phyloP scores from a whole-genome alignment of 306 rosid genomes.

The Crotalaria pallida region DNA sequence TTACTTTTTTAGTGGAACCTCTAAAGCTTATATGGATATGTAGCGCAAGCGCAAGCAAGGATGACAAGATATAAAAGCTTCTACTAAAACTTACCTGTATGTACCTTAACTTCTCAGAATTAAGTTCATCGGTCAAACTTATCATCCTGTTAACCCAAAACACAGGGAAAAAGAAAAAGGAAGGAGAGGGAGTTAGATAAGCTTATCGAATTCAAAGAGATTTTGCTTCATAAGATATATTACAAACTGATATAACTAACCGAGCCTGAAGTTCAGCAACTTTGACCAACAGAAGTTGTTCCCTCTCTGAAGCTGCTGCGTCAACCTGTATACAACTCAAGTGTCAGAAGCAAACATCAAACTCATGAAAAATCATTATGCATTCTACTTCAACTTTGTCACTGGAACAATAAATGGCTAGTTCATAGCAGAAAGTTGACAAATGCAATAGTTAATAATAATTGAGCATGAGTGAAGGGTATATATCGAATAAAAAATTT shows the following conservation, averaged over 20 bases:
- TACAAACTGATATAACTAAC: constrained; percentile 35
- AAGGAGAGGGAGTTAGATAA: neutral
- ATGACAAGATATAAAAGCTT: neutral
- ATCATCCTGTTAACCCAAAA: constrained; percentile 52
- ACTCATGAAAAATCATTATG: neutral
- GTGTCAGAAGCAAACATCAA: neutral
- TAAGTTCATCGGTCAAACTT: constrained; percentile 71
- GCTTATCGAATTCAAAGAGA: constrained; percentile 10
- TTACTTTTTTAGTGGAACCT: constrained; percentile 4
- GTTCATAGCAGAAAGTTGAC: neutral
- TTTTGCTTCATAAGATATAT: constrained; percentile 4
- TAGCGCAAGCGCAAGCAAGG: neutral
- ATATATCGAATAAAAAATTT: constrained; percentile 9
- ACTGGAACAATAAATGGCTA: neutral
- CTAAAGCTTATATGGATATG: neutral
- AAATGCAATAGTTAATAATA: neutral
- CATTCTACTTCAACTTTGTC: neutral
- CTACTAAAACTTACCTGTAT: constrained; percentile 55
- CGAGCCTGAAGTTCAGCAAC: constrained; percentile 87
- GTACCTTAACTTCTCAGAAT: constrained; percentile 72
- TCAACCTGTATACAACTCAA: constrained; percentile 51
- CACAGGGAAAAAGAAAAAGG: neutral
- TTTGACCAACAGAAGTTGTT: constrained; percentile 50
- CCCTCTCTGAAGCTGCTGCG: constrained; percentile 66
- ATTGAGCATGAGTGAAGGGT: constrained; percentile 4